Conservation (phyloP, 805 yeast genomes). For the Cyberlindnera suaveolens region DNA sequence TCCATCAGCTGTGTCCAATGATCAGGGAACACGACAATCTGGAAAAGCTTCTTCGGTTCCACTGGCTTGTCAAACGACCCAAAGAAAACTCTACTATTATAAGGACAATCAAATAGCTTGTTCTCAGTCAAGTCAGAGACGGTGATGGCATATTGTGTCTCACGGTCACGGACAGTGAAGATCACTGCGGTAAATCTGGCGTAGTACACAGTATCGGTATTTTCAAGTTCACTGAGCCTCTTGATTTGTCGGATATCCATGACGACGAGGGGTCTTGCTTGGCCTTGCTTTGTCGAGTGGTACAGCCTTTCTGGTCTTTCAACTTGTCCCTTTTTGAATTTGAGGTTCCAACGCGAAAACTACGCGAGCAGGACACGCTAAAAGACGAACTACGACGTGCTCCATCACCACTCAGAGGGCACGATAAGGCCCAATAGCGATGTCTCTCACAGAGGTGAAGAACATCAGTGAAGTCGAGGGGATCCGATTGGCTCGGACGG, state of each 20-base stretch:
- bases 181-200: conserved; percentile 1
- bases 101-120: neutral
- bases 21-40: conserved; percentile 5
- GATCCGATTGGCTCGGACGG: neutral
- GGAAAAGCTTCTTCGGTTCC: conserved; percentile 1
- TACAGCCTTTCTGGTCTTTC: too few relatives aligned
- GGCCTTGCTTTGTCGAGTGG: neutral
- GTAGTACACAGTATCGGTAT: neutral
- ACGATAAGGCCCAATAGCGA: neutral
- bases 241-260: neutral
- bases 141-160: neutral
- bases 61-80: conserved; percentile 1
- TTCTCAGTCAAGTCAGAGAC: conserved; percentile 14
- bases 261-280: neutral
- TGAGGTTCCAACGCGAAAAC: too few relatives aligned
- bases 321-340: too few relatives aligned
- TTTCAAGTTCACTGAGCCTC: neutral
- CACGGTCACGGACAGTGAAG: neutral
- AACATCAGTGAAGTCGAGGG: conserved; percentile 2
- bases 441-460: neutral
- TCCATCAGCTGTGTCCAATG: neutral
- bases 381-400: too few relatives aligned
- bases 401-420: too few relatives aligned
- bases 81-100: conserved; percentile 1
- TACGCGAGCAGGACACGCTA: too few relatives aligned